Evolutionary conservation across 169 alveolate species (phyloP), one percentile per base, ranked within the genome.

Genomic region (Pseudocohnilembus persalinus): DNA sequence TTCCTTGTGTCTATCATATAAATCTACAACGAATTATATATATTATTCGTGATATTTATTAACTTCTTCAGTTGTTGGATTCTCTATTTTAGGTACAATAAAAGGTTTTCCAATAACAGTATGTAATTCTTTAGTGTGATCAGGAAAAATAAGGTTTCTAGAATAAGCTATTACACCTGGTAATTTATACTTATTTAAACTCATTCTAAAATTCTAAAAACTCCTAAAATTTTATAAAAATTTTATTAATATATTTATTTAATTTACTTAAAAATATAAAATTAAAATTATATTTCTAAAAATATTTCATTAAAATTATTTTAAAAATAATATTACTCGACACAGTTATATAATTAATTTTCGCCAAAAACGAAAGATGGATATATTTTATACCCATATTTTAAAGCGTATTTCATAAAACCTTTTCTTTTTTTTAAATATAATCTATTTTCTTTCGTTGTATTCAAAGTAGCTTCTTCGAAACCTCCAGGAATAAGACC

Each of bases 1-100:
- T n/a, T n/a, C n/a, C n/a, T n/a, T n/a, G n/a, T n/a, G n/a, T n/a
- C n/a, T n/a, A n/a, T n/a, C n/a, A n/a, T n/a, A n/a, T n/a, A n/a
- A n/a, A n/a, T n/a, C n/a, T n/a, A n/a, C n/a, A n/a, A n/a, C n/a
- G n/a, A n/a, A n/a, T n/a, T n/a, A n/a, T n/a, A n/a, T n/a, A n/a
- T n/a, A n/a, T n/a, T n/a, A n/a, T n/a, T n/a, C n/a, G n/a, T 84
- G 89, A 77, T 84, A 84, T 84, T 72, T 84, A 68, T 84, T 81
- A 20, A 84, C 34, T 30, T 76, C 78, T n/a, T 84, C 89, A 25
- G 15, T 29, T 29, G 89, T 32, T 49, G 89, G 89, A 77, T 84
- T 84, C 28, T 77, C 84, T 24, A 77, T 65, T 24, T 84, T 78
- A 0, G 89, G 89, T 27, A 76, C 34, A 29, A 64, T 75, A 29